Evolutionary conservation across 208 protist species (phyloP).

Genomic region (Jaenimonas drosophilae): DNA sequence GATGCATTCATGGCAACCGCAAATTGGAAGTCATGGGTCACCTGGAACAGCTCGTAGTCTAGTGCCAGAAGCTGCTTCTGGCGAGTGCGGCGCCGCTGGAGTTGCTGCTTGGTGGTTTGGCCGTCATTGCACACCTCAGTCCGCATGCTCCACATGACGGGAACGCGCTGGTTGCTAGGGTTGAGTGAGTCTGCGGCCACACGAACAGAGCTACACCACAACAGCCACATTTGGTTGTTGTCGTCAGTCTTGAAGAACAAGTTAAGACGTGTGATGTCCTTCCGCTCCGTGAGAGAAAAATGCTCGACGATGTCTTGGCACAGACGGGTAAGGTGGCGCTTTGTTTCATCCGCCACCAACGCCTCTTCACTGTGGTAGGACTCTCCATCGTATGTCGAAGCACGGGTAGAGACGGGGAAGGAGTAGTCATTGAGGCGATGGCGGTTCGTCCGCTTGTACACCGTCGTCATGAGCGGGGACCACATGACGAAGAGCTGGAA

Average conservation of each 20-base stretch:
- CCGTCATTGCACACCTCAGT: slow-evolving; percentile 67
- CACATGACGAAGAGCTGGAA: slow-evolving; percentile 80
- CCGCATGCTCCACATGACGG: slow-evolving; percentile 47
- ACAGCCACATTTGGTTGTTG: slow-evolving; percentile 54
- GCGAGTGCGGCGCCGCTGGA: slow-evolving; percentile 19
- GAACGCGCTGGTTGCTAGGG: slow-evolving; percentile 57
- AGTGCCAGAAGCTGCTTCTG: slow-evolving; percentile 68
- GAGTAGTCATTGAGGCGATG: slow-evolving; percentile 49
- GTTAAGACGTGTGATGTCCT: slow-evolving; percentile 70
- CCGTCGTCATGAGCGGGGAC: slow-evolving; percentile 77
- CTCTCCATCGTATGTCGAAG: slow-evolving; percentile 80
- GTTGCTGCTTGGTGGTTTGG: slow-evolving; percentile 30
- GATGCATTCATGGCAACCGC: slow-evolving; percentile 52
- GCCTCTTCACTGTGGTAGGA: slow-evolving; percentile 67
- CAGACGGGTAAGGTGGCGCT: slow-evolving; percentile 48
- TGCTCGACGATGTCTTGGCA: slow-evolving; percentile 83
- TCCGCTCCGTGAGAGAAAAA: slow-evolving; percentile 74
- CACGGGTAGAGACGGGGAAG: slow-evolving; percentile 37
- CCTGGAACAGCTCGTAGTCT: slow-evolving; percentile 66
- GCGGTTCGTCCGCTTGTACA: slow-evolving; percentile 79
- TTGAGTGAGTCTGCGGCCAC: slow-evolving; percentile 65
- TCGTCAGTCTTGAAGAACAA: slow-evolving; percentile 80
- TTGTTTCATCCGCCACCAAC: slow-evolving; percentile 77
- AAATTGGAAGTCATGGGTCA: slow-evolving; percentile 69
- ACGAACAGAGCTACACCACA: slow-evolving; percentile 76